These are phyloP conservation scores for Lipomyces chichibuensis DNA, from an alignment of 805 yeast genomes.

Conservation along the genomic window DNA sequence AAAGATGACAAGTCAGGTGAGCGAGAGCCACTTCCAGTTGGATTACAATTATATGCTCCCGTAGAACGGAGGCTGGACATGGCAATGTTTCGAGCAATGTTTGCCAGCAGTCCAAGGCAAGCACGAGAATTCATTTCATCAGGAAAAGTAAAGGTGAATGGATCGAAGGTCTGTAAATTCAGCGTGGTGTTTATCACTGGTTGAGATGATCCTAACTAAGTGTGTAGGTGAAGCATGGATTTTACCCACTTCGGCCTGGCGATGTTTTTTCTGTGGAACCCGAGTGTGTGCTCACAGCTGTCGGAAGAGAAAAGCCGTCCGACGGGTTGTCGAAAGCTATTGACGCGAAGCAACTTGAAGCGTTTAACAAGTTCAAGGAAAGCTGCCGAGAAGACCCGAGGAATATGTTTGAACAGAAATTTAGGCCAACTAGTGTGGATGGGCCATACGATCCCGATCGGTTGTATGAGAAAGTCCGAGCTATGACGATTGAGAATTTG, in stretches of 20 bases:
- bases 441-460: constrained; percentile 21
- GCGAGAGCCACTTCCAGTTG: constrained; percentile 65
- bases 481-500: constrained; percentile 5
- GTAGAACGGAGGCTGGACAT: constrained; percentile 87
- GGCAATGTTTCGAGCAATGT: constrained; percentile 88
- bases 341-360: constrained; percentile 70
- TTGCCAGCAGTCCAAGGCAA: constrained; percentile 91
- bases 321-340: constrained; percentile 65
- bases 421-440: constrained; percentile 32
- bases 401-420: constrained; percentile 53
- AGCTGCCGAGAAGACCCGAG: constrained; percentile 61
- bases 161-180: constrained; percentile 45
- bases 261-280: constrained; percentile 87
- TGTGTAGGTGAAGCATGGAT: constrained; percentile 22
- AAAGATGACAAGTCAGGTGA: constrained; percentile 30
- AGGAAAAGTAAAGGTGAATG: constrained; percentile 86
- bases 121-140: constrained; percentile 84
- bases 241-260: constrained; percentile 62
- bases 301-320: constrained; percentile 84
- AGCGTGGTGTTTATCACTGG: neutral
- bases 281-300: constrained; percentile 77
- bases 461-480: constrained; percentile 18
- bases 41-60: constrained; percentile 84
- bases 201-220: neutral
- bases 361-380: constrained; percentile 75